phyloP scores from a whole-genome alignment of 1,139 yeast genomes.

The Wickerhamomyces sp. region DNA sequence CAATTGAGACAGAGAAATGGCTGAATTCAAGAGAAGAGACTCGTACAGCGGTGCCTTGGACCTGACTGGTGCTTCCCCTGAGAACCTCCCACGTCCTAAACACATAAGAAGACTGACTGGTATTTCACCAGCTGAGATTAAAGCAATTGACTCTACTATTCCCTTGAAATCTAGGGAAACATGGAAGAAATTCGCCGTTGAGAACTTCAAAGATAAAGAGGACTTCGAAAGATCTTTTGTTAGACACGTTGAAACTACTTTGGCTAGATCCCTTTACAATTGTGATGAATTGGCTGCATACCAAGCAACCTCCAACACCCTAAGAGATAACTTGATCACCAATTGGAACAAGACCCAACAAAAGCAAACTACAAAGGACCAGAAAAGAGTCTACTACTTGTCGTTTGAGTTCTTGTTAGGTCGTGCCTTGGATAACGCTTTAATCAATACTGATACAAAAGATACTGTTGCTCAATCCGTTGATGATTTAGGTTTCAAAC shows the following conservation, averaged over 20 bases:
- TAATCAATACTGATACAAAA: slow-evolving; percentile 69
- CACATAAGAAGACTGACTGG: slow-evolving; percentile 72
- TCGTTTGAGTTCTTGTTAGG: slow-evolving; percentile 94
- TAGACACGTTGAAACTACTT: slow-evolving; percentile 81
- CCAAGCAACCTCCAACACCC: slow-evolving; percentile 77
- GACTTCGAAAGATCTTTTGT: slow-evolving; percentile 70
- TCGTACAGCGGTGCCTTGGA: slow-evolving; percentile 12
- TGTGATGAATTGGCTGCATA: slow-evolving; percentile 92
- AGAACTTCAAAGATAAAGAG: slow-evolving; percentile 48
- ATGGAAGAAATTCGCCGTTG: slow-evolving; percentile 65
- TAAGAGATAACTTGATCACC: slow-evolving; percentile 74
- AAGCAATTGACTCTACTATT: slow-evolving; percentile 74
- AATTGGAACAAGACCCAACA: slow-evolving; percentile 96
- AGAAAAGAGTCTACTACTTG: slow-evolving; percentile 82
- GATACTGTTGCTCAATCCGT: slow-evolving; percentile 52
- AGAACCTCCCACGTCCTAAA: slow-evolving; percentile 23
- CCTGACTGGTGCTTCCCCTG: slow-evolving; percentile 3
- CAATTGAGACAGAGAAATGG: background rate
- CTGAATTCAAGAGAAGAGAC: slow-evolving; percentile 8
- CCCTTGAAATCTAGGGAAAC: slow-evolving; percentile 72
- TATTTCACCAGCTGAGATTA: slow-evolving; percentile 84
- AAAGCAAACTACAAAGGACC: slow-evolving; percentile 76
- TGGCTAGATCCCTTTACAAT: slow-evolving; percentile 87
- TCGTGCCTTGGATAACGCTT: slow-evolving; percentile 89
- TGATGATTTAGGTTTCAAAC: slow-evolving; percentile 74